Conservation (phyloP, 371 early-diverging fungal species). For the Mucor lusitanicus region DNA sequence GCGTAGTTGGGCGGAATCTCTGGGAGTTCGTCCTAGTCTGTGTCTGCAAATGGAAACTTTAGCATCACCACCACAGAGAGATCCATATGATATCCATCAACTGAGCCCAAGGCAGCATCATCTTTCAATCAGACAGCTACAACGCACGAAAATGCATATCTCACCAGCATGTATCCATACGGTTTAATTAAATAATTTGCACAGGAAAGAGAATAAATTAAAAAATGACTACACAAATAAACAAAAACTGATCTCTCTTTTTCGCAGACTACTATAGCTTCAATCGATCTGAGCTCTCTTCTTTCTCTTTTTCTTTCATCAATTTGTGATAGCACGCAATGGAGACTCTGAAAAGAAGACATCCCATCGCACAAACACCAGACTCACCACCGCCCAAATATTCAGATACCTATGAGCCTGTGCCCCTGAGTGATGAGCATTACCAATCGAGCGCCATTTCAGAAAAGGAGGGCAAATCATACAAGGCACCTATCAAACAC, state of each 20-base stretch:
- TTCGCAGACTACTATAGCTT: too few species aligned
- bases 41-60: too few species aligned
- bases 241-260: background rate
- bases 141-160: background rate
- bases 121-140: background rate
- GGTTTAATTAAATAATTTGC: slow-evolving; percentile 1
- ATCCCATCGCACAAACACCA: slow-evolving; percentile 8
- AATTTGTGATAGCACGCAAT: slow-evolving; percentile 3
- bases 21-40: too few species aligned
- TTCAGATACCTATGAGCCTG: slow-evolving; percentile 19
- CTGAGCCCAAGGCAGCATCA: too few species aligned
- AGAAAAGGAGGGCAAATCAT: slow-evolving; percentile 4
- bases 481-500: background rate
- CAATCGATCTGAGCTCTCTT: too few species aligned
- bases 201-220: background rate
- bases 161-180: background rate
- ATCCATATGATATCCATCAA: background rate
- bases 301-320: background rate
- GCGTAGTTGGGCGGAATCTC: too few species aligned
- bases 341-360: slow-evolving; percentile 27
- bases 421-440: slow-evolving; percentile 13
- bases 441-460: background rate
- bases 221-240: slow-evolving; percentile 6
- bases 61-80: background rate
- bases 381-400: slow-evolving; percentile 26